phyloP scores from a whole-genome alignment of 768 basidiomycete genomes.

The Suillus brevipes region DNA sequence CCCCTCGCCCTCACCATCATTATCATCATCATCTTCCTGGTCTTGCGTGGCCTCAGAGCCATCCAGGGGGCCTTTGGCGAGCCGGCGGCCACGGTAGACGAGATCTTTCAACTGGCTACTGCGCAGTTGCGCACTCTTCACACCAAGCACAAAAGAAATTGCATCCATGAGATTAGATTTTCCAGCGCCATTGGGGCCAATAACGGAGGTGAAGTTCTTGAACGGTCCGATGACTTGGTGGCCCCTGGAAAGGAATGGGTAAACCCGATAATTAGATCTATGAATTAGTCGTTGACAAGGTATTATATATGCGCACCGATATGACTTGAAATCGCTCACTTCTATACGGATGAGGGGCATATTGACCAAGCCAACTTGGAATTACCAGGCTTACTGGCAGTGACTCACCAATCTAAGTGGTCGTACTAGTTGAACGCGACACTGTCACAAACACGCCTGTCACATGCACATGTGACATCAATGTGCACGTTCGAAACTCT shows the following conservation, averaged over 20 bases:
- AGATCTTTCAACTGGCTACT: conserved; percentile 68
- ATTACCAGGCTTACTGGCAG: not conserved
- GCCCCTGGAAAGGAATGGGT: conserved; percentile 43
- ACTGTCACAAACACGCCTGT: conserved; percentile 1
- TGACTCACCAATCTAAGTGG: not conserved
- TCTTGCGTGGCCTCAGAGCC: conserved; percentile 43
- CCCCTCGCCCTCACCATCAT: conserved; percentile 63
- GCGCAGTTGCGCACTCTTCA: conserved; percentile 76
- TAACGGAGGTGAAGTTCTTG: conserved; percentile 91
- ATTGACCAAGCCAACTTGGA: conserved; percentile 5
- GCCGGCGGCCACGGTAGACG: conserved; percentile 86
- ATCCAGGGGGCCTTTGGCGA: conserved; percentile 51
- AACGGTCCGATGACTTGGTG: conserved; percentile 90
- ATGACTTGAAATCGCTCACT: conserved; percentile 97
- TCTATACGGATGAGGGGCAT: conserved; percentile 89
- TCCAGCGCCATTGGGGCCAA: conserved; percentile 98
- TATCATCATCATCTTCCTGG: conserved; percentile 53
- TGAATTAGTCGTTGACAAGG: not conserved
- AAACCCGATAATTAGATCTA: conserved; percentile 9
- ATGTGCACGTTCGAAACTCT: no score
- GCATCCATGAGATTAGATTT: conserved; percentile 99
- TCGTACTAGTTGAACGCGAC: not conserved
- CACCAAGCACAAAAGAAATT: conserved; percentile 97
- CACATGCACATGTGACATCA: not conserved
- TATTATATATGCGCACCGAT: conserved; percentile 51